Percentiles rank a stretch among this genome's conserved stretches.
These are phyloP conservation scores for Phaffomyces thermotolerans DNA, from an alignment of 805 yeast species.

Conservation along the genomic window DNA sequence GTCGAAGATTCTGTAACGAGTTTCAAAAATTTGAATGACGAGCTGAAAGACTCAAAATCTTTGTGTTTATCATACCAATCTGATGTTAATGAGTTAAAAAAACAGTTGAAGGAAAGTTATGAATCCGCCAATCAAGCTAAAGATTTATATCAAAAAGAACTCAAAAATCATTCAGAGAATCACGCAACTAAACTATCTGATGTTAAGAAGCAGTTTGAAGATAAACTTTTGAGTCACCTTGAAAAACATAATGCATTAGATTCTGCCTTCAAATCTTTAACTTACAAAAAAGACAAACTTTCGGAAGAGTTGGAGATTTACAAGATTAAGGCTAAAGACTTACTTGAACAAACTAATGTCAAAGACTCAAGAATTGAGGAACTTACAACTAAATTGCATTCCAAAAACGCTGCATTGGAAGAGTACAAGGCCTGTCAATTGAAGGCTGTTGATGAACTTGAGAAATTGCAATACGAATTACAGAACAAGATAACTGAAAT, in stretches of 20 bases:
- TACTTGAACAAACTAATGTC: too few relatives aligned
- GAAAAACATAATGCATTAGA: not conserved
- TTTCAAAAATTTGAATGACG: slow-evolving; percentile 2
- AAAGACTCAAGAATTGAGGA: too few relatives aligned
- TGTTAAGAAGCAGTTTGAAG: not conserved
- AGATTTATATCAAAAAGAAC: slow-evolving; percentile 9
- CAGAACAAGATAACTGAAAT: not conserved
- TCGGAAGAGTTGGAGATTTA: too few relatives aligned
- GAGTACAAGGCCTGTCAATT: too few relatives aligned
- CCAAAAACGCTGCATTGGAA: too few relatives aligned
- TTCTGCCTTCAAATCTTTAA: not conserved
- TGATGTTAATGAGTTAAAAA: slow-evolving; percentile 9
- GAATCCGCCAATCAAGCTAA: slow-evolving; percentile 1
- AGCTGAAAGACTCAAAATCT: slow-evolving; percentile 9
- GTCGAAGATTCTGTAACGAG: slow-evolving; percentile 3
- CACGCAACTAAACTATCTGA: not conserved
- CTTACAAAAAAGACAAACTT: not conserved
- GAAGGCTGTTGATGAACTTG: too few relatives aligned
- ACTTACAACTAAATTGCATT: too few relatives aligned
- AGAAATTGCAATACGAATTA: too few relatives aligned
- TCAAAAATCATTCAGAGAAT: not conserved
- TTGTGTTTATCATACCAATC: slow-evolving; percentile 4
- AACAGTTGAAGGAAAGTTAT: slow-evolving; percentile 6
- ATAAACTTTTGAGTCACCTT: too few relatives aligned
- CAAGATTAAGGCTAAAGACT: too few relatives aligned